phyloP scores from a whole-genome alignment of 2,329 filamentous ascomycete species.

The Pestalotiopsis sp. region DNA sequence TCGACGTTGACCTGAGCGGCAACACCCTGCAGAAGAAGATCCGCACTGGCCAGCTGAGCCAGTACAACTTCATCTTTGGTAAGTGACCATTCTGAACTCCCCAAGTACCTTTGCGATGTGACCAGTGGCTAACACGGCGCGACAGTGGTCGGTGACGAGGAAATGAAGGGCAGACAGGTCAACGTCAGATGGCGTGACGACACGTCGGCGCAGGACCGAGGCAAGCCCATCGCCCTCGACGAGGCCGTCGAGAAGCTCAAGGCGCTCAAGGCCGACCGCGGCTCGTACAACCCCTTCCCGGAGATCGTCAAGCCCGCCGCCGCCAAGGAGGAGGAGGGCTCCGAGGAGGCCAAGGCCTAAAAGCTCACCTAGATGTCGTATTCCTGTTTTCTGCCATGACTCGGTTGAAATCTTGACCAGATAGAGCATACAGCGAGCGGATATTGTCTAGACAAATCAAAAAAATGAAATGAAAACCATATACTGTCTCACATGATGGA shows the following conservation, averaged over 20 bases:
- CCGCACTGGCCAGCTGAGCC: constrained; percentile 74
- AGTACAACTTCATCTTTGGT: constrained; percentile 85
- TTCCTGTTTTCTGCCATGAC: not conserved
- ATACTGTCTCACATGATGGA: not conserved
- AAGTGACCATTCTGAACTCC: constrained; percentile 37
- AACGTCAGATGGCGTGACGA: constrained; percentile 68
- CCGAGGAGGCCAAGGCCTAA: constrained; percentile 7
- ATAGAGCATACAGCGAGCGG: not conserved
- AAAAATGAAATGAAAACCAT: not conserved
- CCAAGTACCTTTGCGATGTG: not conserved
- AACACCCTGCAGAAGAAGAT: constrained; percentile 93
- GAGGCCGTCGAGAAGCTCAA: constrained; percentile 59
- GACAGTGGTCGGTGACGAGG: constrained; percentile 62
- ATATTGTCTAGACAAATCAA: not conserved
- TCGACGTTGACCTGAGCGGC: constrained; percentile 70
- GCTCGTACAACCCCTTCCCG: constrained; percentile 38
- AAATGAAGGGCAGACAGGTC: constrained; percentile 60
- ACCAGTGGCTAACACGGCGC: not conserved
- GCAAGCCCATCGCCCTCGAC: constrained; percentile 58
- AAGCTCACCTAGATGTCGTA: not conserved
- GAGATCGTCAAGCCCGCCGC: constrained; percentile 19
- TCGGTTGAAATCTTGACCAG: not conserved
- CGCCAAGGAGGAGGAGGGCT: constrained; percentile 2
- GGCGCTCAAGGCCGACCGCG: constrained; percentile 49
- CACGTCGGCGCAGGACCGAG: constrained; percentile 61